These are phyloP conservation scores for Beauveria caledonica DNA, from an alignment of 2,329 filamentous ascomycete species.

Conservation along the genomic window DNA sequence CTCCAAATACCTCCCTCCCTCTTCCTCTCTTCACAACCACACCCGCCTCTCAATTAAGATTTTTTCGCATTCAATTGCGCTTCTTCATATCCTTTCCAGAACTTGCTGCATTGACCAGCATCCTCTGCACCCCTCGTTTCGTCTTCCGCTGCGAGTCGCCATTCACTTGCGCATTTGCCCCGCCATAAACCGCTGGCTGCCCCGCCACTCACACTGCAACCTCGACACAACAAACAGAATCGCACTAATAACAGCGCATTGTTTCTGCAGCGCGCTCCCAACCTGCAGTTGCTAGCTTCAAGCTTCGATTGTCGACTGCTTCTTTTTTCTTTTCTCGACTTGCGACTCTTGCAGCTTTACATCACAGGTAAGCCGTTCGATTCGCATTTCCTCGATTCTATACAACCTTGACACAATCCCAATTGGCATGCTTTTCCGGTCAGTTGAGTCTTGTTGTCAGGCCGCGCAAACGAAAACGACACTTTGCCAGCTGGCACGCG, in stretches of 20 bases:
- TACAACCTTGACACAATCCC: background rate
- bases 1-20: background rate
- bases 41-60: background rate
- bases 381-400: background rate
- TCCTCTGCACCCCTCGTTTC: background rate
- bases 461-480: background rate
- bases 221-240: background rate
- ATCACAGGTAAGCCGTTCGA: constrained; percentile 3
- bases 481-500: background rate
- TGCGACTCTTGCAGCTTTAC: background rate
- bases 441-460: background rate
- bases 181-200: background rate
- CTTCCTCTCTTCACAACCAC: background rate
- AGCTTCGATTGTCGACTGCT: background rate
- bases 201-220: constrained; percentile 5
- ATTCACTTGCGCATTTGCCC: background rate
- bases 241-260: constrained; percentile 5
- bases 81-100: background rate
- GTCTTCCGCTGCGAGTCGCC: background rate
- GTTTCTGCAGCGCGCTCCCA: background rate
- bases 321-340: background rate
- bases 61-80: background rate
- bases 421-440: background rate
- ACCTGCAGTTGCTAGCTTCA: background rate
- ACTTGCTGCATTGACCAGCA: background rate